Conservation (phyloP, 352 stramenopile genomes). For the Pythium insidiosum region DNA sequence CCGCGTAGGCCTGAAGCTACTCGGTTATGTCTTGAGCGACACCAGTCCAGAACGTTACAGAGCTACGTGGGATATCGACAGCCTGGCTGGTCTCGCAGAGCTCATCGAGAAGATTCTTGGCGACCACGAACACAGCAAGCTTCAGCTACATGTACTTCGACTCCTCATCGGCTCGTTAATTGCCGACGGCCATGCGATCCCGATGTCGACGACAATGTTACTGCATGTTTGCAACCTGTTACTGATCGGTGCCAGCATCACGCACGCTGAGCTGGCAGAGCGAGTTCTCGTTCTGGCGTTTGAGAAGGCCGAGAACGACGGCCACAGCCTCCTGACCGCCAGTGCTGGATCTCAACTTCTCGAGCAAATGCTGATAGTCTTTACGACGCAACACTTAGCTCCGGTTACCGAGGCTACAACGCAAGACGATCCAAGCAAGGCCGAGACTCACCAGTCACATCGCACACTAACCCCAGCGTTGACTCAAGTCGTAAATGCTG, state of each 20-base stretch:
- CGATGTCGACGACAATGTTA: constrained; percentile 39
- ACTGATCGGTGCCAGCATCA: constrained; percentile 35
- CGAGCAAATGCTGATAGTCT: constrained; percentile 58
- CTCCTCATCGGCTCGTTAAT: constrained; percentile 31
- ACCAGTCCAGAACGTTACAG: constrained; percentile 11
- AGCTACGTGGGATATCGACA: constrained; percentile 19
- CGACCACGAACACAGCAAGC: constrained; percentile 32
- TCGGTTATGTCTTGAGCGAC: constrained; percentile 39
- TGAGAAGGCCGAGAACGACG: constrained; percentile 23
- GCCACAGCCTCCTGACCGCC: too few relatives aligned
- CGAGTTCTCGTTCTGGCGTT: constrained; percentile 48
- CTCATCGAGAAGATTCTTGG: constrained; percentile 21
- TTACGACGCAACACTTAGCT: constrained; percentile 24
- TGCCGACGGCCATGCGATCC: constrained; percentile 29
- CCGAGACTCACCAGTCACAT: neutral
- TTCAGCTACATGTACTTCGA: constrained; percentile 33
- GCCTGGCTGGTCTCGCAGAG: constrained; percentile 17
- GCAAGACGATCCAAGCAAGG: too few relatives aligned
- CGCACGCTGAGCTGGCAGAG: constrained; percentile 31
- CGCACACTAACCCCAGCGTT: constrained; percentile 27
- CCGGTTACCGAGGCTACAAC: constrained; percentile 11
- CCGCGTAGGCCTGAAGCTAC: constrained; percentile 39
- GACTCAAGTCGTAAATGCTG: constrained; percentile 45
- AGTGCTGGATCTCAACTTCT: constrained; percentile 56
- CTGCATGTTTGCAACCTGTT: constrained; percentile 54